Evolutionary conservation across 2,329 filamentous ascomycete genomes (phyloP).

Genomic region (Drechslerella stenobrocha): DNA sequence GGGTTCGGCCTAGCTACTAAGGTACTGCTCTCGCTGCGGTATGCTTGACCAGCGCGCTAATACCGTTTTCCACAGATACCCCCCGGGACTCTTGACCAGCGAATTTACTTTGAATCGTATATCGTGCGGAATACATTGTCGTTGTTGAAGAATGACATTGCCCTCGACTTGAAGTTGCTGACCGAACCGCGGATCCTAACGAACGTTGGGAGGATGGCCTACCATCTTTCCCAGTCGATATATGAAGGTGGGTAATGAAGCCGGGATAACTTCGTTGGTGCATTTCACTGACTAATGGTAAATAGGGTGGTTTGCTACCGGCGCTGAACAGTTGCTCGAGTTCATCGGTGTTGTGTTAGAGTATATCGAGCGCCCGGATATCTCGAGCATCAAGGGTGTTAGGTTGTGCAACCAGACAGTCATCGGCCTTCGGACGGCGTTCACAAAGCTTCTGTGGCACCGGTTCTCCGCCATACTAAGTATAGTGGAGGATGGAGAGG

Average conservation of each 20-base stretch:
- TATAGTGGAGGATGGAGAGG: conserved; percentile 62
- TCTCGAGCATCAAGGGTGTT: conserved; percentile 80
- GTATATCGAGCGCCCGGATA: conserved; percentile 81
- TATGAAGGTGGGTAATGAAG: conserved; percentile 66
- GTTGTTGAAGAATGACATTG: conserved; percentile 70
- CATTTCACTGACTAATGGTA: background rate
- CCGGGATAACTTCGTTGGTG: background rate
- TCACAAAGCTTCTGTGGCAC: conserved; percentile 73
- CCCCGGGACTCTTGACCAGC: conserved; percentile 89
- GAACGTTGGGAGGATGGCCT: conserved; percentile 78
- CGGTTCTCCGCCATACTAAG: conserved; percentile 29
- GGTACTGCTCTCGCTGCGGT: conserved; percentile 57
- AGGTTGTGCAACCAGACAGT: conserved; percentile 87
- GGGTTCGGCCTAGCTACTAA: conserved; percentile 84
- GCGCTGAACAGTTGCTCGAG: conserved; percentile 79
- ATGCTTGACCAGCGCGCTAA: conserved; percentile 1
- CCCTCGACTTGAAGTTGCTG: conserved; percentile 71
- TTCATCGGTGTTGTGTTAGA: conserved; percentile 84
- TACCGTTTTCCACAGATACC: conserved; percentile 58
- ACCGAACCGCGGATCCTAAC: conserved; percentile 81
- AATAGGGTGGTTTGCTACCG: conserved; percentile 81
- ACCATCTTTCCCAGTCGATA: conserved; percentile 82
- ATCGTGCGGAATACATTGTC: conserved; percentile 74
- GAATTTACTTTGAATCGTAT: conserved; percentile 93
- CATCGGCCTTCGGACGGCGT: conserved; percentile 71